Evolutionary conservation across 805 yeast species (phyloP).

Genomic region (Lachancea kluyveri): DNA sequence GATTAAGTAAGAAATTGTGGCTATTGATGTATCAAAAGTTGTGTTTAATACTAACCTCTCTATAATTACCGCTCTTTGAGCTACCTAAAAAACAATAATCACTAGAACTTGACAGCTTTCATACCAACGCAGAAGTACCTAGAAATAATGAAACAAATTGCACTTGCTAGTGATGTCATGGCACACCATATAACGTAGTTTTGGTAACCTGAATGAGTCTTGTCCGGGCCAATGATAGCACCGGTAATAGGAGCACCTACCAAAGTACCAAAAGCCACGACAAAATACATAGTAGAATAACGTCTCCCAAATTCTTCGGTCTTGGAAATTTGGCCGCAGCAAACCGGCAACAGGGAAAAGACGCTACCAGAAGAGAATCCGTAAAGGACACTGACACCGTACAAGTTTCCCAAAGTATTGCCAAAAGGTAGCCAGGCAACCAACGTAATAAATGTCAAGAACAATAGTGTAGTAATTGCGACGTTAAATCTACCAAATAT

Average conservation of each 20-base stretch:
- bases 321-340: conserved; percentile 52
- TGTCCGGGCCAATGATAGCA: conserved; percentile 37
- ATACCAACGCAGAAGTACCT: conserved; percentile 42
- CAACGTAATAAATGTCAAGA: conserved; percentile 28
- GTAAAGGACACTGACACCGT: conserved; percentile 40
- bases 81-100: too few relatives aligned
- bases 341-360: conserved; percentile 49
- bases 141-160: conserved; percentile 37
- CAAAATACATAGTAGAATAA: conserved; percentile 51
- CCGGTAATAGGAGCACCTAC: conserved; percentile 46
- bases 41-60: too few relatives aligned
- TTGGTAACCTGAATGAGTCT: conserved; percentile 30
- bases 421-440: conserved; percentile 37
- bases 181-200: conserved; percentile 34
- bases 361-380: conserved; percentile 53
- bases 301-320: conserved; percentile 48
- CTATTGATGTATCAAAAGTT: too few relatives aligned
- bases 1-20: too few relatives aligned
- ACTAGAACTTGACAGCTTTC: too few relatives aligned
- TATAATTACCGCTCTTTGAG: too few relatives aligned
- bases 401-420: conserved; percentile 29
- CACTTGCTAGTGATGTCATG: conserved; percentile 33
- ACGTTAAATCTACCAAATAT: conserved; percentile 49
- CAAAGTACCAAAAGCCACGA: conserved; percentile 50
- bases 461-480: conserved; percentile 33